Conservation (phyloP, 2,329 filamentous ascomycete genomes). For the Phoma sp. region DNA sequence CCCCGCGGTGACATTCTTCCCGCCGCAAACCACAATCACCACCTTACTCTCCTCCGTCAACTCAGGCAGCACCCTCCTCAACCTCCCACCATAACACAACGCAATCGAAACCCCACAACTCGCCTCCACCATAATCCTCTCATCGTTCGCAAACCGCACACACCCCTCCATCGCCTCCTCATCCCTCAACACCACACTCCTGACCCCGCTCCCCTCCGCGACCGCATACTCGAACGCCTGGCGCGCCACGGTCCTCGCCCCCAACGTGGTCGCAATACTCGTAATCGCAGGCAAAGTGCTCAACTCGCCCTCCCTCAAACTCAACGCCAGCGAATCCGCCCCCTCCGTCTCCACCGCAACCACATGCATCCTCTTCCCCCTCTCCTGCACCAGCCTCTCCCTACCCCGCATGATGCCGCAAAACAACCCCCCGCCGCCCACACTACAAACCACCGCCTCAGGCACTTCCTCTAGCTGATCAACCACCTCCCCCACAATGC, state of each 20-base stretch:
- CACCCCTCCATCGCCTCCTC: slow-evolving; percentile 78
- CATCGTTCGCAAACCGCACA: slow-evolving; percentile 77
- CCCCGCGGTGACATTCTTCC: slow-evolving; percentile 54
- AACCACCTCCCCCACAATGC: slow-evolving; percentile 58
- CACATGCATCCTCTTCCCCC: slow-evolving; percentile 47
- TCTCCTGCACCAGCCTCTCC: slow-evolving; percentile 5
- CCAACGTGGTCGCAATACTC: slow-evolving; percentile 74
- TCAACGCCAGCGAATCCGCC: slow-evolving; percentile 70
- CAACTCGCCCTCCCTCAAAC: slow-evolving; percentile 60
- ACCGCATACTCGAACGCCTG: slow-evolving; percentile 66
- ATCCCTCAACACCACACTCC: slow-evolving; percentile 69
- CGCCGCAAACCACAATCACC: slow-evolving; percentile 84
- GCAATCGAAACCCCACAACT: slow-evolving; percentile 81
- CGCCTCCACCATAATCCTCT: slow-evolving; percentile 77
- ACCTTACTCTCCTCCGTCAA: slow-evolving; percentile 69
- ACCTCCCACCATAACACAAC: slow-evolving; percentile 64
- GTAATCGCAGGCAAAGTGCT: slow-evolving; percentile 72
- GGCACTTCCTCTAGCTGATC: slow-evolving; percentile 52
- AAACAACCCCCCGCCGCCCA: slow-evolving; percentile 78
- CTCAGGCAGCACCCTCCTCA: slow-evolving; percentile 58
- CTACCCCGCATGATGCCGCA: slow-evolving; percentile 67
- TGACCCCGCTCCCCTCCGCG: slow-evolving; percentile 58
- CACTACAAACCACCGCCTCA: slow-evolving; percentile 74
- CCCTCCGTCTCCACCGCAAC: slow-evolving; percentile 77
- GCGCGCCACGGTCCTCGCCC: slow-evolving; percentile 69